phyloP scores from a whole-genome alignment of 768 basidiomycete species.

The Tremella mesenterica region DNA sequence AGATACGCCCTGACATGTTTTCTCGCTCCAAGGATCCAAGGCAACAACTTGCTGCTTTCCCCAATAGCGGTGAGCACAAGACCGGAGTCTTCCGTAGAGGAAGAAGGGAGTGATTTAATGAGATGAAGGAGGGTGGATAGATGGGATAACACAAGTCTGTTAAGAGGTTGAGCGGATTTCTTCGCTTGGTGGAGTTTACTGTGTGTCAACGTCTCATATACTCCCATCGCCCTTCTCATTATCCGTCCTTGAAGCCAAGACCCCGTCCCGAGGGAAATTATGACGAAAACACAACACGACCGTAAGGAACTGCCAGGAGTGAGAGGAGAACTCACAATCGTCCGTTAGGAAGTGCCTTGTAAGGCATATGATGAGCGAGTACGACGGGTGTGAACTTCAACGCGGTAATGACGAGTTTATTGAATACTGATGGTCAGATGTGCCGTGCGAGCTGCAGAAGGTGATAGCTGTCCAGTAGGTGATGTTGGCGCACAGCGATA shows the following conservation, averaged over 20 bases:
- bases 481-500: no score
- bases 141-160: constrained; percentile 79
- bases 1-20: constrained; percentile 79
- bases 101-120: constrained; percentile 63
- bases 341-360: constrained; percentile 69
- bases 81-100: constrained; percentile 27
- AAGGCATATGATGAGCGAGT: constrained; percentile 76
- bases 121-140: constrained; percentile 78
- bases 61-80: constrained; percentile 56
- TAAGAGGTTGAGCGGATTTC: constrained; percentile 69
- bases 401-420: constrained; percentile 77
- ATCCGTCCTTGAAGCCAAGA: no score
- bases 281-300: background rate
- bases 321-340: constrained; percentile 59
- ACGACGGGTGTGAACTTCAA: constrained; percentile 85
- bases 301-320: background rate
- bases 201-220: background rate
- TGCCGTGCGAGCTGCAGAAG: no score
- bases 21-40: constrained; percentile 73
- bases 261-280: no score
- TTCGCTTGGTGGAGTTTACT: constrained; percentile 76
- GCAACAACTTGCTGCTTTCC: constrained; percentile 81
- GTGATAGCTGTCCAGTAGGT: no score
- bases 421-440: constrained; percentile 62
- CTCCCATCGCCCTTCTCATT: background rate